Conservation (phyloP, 78 protist species). For the slime mould (Dictyostelium discoideum) region DNA sequence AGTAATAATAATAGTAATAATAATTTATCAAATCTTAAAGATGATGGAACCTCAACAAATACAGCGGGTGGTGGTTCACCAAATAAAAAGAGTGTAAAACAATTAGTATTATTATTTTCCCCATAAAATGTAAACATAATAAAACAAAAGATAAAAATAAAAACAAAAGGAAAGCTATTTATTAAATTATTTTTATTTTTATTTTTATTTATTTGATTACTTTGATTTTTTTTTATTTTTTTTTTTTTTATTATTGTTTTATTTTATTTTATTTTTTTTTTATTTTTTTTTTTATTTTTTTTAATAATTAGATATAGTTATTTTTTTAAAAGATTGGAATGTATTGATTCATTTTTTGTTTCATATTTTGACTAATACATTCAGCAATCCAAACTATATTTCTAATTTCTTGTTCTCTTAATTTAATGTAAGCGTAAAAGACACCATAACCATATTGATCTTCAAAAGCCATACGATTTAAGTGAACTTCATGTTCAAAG, state of each 20-base stretch:
- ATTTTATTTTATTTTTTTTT: background rate
- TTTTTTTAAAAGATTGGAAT: conserved; percentile 86
- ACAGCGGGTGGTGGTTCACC: conserved; percentile 13
- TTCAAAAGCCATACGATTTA: conserved; percentile 90
- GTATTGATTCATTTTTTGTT: conserved; percentile 87
- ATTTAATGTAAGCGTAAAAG: conserved; percentile 92
- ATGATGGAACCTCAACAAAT: background rate
- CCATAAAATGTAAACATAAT: background rate
- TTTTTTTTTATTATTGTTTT: background rate
- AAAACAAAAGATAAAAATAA: background rate
- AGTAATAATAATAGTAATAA: background rate
- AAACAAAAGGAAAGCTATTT: background rate
- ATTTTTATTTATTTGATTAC: background rate
- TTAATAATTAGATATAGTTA: background rate
- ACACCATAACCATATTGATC: conserved; percentile 95
- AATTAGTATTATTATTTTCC: background rate
- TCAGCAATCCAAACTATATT: conserved; percentile 99
- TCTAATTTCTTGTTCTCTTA: conserved; percentile 98
- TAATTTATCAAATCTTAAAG: background rate
- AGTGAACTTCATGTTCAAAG: conserved; percentile 90
- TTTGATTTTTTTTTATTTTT: background rate
- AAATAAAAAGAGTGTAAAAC: conserved; percentile 12
- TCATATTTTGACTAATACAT: conserved; percentile 96
- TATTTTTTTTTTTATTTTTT: background rate
- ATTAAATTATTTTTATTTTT: background rate